Conservation (phyloP, 805 yeast species). For the Ogataea haglerorum region DNA sequence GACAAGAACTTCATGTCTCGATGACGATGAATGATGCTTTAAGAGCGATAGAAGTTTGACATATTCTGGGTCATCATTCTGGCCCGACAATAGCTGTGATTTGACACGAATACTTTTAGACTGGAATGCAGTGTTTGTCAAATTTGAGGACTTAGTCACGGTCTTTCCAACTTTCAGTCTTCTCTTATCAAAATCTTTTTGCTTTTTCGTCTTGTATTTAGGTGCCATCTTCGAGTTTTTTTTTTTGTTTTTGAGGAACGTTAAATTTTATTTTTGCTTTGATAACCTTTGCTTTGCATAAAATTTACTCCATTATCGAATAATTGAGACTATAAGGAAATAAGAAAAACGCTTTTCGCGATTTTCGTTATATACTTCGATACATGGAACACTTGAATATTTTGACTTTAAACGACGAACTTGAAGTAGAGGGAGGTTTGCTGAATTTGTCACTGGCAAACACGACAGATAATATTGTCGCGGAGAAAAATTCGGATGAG, state of each 20-base stretch:
- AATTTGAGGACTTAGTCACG: slow-evolving; percentile 64
- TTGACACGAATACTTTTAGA: slow-evolving; percentile 53
- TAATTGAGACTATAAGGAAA: too few relatives aligned
- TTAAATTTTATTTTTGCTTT: not conserved
- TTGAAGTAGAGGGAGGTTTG: slow-evolving; percentile 9
- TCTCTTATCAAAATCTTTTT: slow-evolving; percentile 70
- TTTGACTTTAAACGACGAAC: not conserved
- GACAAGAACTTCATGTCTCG: slow-evolving; percentile 68
- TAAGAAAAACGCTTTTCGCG: too few relatives aligned
- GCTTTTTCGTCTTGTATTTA: slow-evolving; percentile 55
- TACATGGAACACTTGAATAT: too few relatives aligned
- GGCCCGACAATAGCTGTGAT: slow-evolving; percentile 30
- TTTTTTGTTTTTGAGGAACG: not conserved
- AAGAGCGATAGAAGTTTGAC: slow-evolving; percentile 63
- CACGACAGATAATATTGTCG: not conserved
- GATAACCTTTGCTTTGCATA: not conserved
- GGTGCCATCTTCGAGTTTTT: slow-evolving; percentile 39
- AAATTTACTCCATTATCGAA: not conserved
- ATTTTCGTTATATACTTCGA: too few relatives aligned
- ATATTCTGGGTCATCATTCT: slow-evolving; percentile 43
- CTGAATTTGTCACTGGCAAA: slow-evolving; percentile 9
- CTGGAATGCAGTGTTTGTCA: slow-evolving; percentile 81
- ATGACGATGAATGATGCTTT: slow-evolving; percentile 67
- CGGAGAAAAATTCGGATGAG: slow-evolving; percentile 6
- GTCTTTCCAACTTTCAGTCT: slow-evolving; percentile 89